Base-by-base conservation (phyloP, 2,329 filamentous ascomycete species). In the Colletotrichum eleusines region DNA sequence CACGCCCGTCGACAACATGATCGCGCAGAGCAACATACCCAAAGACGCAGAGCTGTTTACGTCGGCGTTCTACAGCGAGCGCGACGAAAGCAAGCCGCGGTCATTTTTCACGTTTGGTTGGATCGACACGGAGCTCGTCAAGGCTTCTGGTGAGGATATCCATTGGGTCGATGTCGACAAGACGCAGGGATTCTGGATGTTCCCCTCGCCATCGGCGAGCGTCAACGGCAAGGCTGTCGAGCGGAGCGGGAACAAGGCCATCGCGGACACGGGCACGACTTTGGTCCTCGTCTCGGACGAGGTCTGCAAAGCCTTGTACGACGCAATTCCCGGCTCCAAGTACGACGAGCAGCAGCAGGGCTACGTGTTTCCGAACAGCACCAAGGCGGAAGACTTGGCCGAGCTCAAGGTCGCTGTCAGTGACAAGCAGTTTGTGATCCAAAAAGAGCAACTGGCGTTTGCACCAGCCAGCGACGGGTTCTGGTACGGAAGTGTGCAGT, bases 1-100 rank as follows among this genome's bases (percentile, higher is more conserved):
- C 80, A 94, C 91, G 11, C 94, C 93, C 79, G 93, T 94, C 77
- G 90, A 92, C 75, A 94, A 92, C 77, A 82, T 92, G 74, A 87
- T 94, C 38, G 85, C 88, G 38, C 80, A 88, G 78, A 91, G 91
- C 0, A 81, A 95, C 46, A 92, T 95, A 80, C 93, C 92, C 0
- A 91, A 90, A 40, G 87, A 91, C 69, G 84, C 95, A 58, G 51
- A 71, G 59, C 59, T 71, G 12, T 71, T 71, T 46, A 69, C 69
- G 16, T 71, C 64, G 0, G 69, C 69, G 2, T 69, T 71, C 35
- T 69, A 71, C 38, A 69, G 65, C 53, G 69, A 71, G 53, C 57
- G 65, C 14, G 69, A 71, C 87, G 88, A 76, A 84, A 87, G 73
- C 83, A 86, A 69, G 83, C 84, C 31, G 80, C 84, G 5, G 92